phyloP scores from a whole-genome alignment of 192 early-diverging fungal genomes.

The Anaeromyces robustus region DNA sequence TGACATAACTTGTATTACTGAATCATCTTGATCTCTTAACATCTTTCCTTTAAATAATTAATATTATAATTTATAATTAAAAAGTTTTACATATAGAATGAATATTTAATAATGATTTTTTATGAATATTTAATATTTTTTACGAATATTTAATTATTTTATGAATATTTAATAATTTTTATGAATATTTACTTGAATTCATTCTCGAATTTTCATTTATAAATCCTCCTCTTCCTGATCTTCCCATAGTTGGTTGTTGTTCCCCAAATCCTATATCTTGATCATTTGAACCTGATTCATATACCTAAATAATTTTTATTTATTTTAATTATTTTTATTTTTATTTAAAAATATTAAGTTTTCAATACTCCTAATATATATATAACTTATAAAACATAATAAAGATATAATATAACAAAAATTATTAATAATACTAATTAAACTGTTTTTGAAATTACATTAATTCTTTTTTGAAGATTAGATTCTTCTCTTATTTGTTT shows the following conservation, averaged over 20 bases:
- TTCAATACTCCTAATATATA: too few species aligned
- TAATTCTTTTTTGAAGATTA: constrained; percentile 31
- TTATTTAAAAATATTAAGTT: too few species aligned
- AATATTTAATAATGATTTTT: too few species aligned
- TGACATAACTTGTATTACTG: neutral
- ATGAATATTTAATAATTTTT: too few species aligned
- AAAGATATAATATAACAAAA: too few species aligned
- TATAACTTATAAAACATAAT: too few species aligned
- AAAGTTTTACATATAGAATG: too few species aligned
- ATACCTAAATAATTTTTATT: neutral
- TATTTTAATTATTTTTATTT: too few species aligned
- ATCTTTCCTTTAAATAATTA: neutral
- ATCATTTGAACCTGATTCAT: neutral
- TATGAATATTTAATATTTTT: too few species aligned
- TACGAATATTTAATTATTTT: too few species aligned
- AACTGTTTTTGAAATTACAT: constrained; percentile 1
- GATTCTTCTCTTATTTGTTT: constrained; percentile 64
- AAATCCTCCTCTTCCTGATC: neutral
- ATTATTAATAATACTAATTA: too few species aligned
- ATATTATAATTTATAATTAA: too few species aligned
- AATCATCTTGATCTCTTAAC: neutral
- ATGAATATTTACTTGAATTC: neutral
- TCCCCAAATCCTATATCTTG: neutral
- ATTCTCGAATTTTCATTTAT: neutral
- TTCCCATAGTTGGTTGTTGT: neutral